Evolutionary conservation across 306 rosid species (phyloP).

Genomic region (Acacia acuminata): DNA sequence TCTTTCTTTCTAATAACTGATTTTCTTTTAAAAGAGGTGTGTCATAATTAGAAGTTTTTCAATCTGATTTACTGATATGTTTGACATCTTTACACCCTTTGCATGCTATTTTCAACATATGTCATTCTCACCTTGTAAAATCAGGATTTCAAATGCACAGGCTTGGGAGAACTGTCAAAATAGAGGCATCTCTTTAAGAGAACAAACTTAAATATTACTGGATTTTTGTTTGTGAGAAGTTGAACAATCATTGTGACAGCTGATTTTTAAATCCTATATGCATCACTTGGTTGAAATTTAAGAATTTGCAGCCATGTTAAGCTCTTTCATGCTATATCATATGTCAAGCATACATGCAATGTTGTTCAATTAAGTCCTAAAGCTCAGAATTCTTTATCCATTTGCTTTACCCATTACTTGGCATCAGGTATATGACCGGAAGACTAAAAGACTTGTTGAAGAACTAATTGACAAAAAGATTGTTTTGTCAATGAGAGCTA

Average conservation of each 20-base stretch:
- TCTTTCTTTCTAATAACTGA: neutral
- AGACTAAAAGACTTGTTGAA: constrained; percentile 86
- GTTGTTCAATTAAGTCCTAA: neutral
- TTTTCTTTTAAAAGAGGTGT: constrained; percentile 16
- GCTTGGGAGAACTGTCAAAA: constrained; percentile 16
- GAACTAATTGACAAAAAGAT: constrained; percentile 88
- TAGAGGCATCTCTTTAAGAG: constrained; percentile 24
- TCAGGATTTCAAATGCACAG: constrained; percentile 9
- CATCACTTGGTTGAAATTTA: neutral
- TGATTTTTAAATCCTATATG: constrained; percentile 16
- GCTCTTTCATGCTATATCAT: neutral
- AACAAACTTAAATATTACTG: neutral
- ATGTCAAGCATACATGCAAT: neutral
- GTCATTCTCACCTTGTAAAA: neutral
- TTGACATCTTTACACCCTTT: constrained; percentile 7
- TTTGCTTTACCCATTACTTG: constrained; percentile 27
- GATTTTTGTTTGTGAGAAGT: constrained; percentile 10
- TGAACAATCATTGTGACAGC: constrained; percentile 1
- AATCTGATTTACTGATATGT: constrained; percentile 21
- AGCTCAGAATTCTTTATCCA: constrained; percentile 8
- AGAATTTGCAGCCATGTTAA: neutral
- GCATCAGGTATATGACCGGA: constrained; percentile 83
- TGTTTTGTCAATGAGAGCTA: constrained; percentile 95
- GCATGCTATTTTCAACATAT: constrained; percentile 17
- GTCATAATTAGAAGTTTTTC: constrained; percentile 23